Base-by-base conservation (phyloP, 768 basidiomycete genomes). In the Hericium rajendrae region DNA sequence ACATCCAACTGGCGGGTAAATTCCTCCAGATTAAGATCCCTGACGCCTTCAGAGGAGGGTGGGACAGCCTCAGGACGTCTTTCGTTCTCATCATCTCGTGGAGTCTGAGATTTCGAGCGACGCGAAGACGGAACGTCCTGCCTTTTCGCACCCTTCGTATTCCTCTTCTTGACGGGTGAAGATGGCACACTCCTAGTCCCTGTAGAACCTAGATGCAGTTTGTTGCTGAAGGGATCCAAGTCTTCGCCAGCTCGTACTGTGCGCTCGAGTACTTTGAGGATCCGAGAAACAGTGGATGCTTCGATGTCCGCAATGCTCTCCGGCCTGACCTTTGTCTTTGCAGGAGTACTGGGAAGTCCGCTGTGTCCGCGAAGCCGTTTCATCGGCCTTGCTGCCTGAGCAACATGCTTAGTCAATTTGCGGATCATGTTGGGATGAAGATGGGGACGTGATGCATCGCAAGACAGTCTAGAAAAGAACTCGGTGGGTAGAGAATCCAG, bases 221-320 rank as follows among this genome's bases (percentile, higher is more conserved):
- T 61, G 58, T 70, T 64, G 8, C 71, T 73, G 61, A 97, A 91
- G 0, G 88, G 86, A 59, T 87, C 86, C 9, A 89, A 59, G 59
- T 85, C 83, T 67, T 93, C 88, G 0, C 84, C 87, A 2, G 83
- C 79, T 60, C 79, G 82, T 53, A 94, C 84, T 53, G 82, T 87
- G 39, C 93, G 77, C 64, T 91, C 90, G 2, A 97, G 72, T 15
- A 91, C 73, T 69, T 88, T 89, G 59, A 95, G 67, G 28, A 92
- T 62, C 49, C 91, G 76, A 1, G 78, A 77, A 37, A 97, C 70
- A 5, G 77, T 68, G 6, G 76, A 72, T 0, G 77, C 77, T 48
- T 93, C 88, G 18, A 92, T 77, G 39, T 89, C 84, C 1, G 78
- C 78, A 65, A 94, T 56, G 46, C 57, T 61, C 22, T 51, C 76